Evolutionary conservation across 108 stramenopile genomes (phyloP), one percentile per base, ranked within the genome.

Genomic region (Cyclotella choctawhatcheeana): DNA sequence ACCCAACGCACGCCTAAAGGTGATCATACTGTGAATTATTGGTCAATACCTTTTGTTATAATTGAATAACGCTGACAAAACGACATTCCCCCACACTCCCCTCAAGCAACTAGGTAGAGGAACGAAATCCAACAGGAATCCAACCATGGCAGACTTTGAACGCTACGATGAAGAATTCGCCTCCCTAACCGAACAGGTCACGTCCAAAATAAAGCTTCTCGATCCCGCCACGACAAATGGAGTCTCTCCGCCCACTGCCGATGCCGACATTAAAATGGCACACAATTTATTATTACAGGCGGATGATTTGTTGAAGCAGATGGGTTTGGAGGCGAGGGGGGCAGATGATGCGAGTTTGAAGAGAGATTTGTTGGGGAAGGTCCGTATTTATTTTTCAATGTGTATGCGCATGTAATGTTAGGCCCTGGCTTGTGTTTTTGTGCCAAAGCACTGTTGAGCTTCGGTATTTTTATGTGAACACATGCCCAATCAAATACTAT

Each of bases 81-180:
- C n/a, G n/a, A n/a, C n/a, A n/a, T n/a, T n/a, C n/a, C n/a, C n/a
- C n/a, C n/a, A n/a, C n/a, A n/a, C n/a, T n/a, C n/a, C n/a, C n/a
- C n/a, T n/a, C n/a, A n/a, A n/a, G n/a, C n/a, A n/a, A n/a, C n/a
- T n/a, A n/a, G n/a, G n/a, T n/a, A n/a, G n/a, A n/a, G n/a, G n/a
- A n/a, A n/a, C n/a, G n/a, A n/a, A n/a, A n/a, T n/a, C n/a, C n/a
- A n/a, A n/a, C n/a, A n/a, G n/a, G n/a, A n/a, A n/a, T n/a, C n/a
- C n/a, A n/a, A n/a, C n/a, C n/a, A 50, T 58, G 22, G 61, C 76
- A 30, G 60, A 64, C 67, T 98, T 98, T 66, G 95, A 96, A 52
- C 90, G 94, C 52, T 97, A 98, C 84, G 94, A 97, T 51, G 94
- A 96, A 50, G 97, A 98, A 89, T 98, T 97, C 86, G 71, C 77